A percentile compares a stretch with the other conserved stretches of the same genome.
Evolutionary conservation across 495 filamentous ascomycete species (phyloP).

Genomic region (Trichocladium uniseriatum): DNA sequence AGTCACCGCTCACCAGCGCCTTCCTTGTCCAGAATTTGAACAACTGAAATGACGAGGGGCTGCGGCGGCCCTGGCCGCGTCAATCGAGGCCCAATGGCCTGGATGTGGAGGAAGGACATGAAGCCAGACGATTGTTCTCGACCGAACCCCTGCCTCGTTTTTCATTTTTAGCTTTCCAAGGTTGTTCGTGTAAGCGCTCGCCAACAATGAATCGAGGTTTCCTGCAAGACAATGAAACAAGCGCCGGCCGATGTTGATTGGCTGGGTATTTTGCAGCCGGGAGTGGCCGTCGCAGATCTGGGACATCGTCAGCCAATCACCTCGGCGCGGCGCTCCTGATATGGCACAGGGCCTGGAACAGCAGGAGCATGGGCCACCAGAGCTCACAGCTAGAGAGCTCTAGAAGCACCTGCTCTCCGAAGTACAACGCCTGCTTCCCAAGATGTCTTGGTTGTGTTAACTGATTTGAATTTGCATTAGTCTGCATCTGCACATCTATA

Average conservation of each 20-base stretch:
- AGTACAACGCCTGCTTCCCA: too few relatives aligned
- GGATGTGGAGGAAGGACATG: not conserved
- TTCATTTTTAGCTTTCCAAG: too few relatives aligned
- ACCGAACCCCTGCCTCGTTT: not conserved
- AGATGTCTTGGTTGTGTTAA: too few relatives aligned
- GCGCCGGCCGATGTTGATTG: not conserved
- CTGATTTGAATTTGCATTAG: too few relatives aligned
- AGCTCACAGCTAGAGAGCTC: too few relatives aligned
- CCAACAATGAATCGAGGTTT: not conserved
- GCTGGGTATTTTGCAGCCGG: not conserved
- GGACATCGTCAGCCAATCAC: not conserved
- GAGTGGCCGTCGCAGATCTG: not conserved
- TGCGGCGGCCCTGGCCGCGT: conserved; percentile 2
- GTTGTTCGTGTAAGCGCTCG: conserved; percentile 3
- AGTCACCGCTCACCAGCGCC: not conserved
- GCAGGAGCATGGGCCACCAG: too few relatives aligned
- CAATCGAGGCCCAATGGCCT: not conserved
- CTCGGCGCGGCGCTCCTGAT: not conserved
- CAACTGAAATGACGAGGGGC: conserved; percentile 7
- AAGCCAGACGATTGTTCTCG: not conserved
- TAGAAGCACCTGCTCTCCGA: too few relatives aligned
- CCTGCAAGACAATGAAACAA: not conserved
- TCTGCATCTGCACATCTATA: too few relatives aligned
- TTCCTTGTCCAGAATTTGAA: not conserved
- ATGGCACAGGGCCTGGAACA: not conserved